Conservation (phyloP, 1,284 basidiomycete species). For the Tylopilus sp. region DNA sequence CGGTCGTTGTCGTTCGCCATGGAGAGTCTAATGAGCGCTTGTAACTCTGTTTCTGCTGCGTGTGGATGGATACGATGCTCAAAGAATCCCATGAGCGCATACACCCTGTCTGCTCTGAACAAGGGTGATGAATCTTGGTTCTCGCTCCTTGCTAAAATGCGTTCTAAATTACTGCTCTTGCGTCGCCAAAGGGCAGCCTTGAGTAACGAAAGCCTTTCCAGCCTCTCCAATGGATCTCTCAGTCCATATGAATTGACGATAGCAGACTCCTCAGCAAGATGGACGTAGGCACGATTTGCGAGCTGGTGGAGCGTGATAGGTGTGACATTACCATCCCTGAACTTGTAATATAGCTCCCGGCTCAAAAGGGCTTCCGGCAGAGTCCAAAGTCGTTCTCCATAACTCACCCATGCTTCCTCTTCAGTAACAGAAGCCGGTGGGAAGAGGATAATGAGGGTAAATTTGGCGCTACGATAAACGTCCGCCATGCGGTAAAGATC, state of each 20-base stretch:
- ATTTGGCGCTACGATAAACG: slow-evolving; percentile 37
- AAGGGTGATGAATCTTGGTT: background rate
- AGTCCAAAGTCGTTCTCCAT: slow-evolving; percentile 43
- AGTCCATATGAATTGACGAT: slow-evolving; percentile 37
- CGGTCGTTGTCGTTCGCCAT: slow-evolving; percentile 43
- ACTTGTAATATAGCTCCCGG: slow-evolving; percentile 26
- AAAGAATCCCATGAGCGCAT: slow-evolving; percentile 43
- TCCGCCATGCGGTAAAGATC: slow-evolving; percentile 44
- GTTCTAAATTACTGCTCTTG: background rate
- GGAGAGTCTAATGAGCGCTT: slow-evolving; percentile 37
- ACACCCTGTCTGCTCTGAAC: slow-evolving; percentile 38
- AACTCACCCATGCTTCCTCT: slow-evolving; percentile 24
- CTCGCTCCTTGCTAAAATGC: background rate
- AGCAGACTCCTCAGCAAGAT: slow-evolving; percentile 31
- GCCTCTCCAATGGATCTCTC: slow-evolving; percentile 37
- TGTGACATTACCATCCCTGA: slow-evolving; percentile 22
- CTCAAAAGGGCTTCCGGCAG: slow-evolving; percentile 38
- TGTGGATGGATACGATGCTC: slow-evolving; percentile 39
- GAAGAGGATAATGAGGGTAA: slow-evolving; percentile 39
- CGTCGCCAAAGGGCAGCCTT: slow-evolving; percentile 41
- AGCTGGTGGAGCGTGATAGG: slow-evolving; percentile 37
- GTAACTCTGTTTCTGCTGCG: slow-evolving; percentile 31
- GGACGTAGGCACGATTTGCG: slow-evolving; percentile 34
- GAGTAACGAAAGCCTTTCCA: slow-evolving; percentile 36
- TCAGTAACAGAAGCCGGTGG: background rate